A percentile compares a stretch with the other conserved stretches of the same genome.
phyloP scores from a whole-genome alignment of 495 filamentous ascomycete genomes.

The Neurospora hispaniola region DNA sequence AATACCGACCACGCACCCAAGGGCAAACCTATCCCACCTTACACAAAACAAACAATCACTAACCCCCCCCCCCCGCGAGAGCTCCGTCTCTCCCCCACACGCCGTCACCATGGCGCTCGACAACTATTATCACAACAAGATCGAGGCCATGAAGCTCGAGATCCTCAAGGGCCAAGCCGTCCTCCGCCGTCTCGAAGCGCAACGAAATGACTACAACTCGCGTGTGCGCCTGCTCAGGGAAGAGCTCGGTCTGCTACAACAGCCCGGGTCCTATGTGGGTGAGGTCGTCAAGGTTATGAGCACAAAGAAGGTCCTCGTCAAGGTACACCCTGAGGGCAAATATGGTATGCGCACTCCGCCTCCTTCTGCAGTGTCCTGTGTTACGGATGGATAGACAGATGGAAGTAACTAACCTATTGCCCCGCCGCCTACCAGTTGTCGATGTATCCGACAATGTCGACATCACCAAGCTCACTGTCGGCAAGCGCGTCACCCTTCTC shows the following conservation, averaged over 20 bases:
- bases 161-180: slow-evolving; percentile 97
- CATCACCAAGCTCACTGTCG: slow-evolving; percentile 86
- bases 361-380: neutral
- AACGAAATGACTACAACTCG: slow-evolving; percentile 99
- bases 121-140: slow-evolving; percentile 98
- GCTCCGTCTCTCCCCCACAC: slow-evolving; percentile 4
- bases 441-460: slow-evolving; percentile 94
- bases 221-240: slow-evolving; percentile 89
- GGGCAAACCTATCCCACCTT: neutral
- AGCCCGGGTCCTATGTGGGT: slow-evolving; percentile 95
- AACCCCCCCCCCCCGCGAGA: neutral
- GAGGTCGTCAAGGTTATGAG: slow-evolving; percentile 99
- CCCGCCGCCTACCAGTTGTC: slow-evolving; percentile 54
- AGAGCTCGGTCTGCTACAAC: slow-evolving; percentile 91
- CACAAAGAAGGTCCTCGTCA: slow-evolving; percentile 97
- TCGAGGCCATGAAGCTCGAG: slow-evolving; percentile 99
- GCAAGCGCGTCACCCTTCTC: slow-evolving; percentile 93
- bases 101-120: slow-evolving; percentile 83
- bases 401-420: slow-evolving; percentile 3
- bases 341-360: slow-evolving; percentile 56
- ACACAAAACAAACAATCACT: neutral
- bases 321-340: slow-evolving; percentile 99
- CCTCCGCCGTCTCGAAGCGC: slow-evolving; percentile 86
- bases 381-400: neutral
- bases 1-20: neutral